phyloP scores from a whole-genome alignment of 371 early-diverging fungal species.

The Mucor indicus region DNA sequence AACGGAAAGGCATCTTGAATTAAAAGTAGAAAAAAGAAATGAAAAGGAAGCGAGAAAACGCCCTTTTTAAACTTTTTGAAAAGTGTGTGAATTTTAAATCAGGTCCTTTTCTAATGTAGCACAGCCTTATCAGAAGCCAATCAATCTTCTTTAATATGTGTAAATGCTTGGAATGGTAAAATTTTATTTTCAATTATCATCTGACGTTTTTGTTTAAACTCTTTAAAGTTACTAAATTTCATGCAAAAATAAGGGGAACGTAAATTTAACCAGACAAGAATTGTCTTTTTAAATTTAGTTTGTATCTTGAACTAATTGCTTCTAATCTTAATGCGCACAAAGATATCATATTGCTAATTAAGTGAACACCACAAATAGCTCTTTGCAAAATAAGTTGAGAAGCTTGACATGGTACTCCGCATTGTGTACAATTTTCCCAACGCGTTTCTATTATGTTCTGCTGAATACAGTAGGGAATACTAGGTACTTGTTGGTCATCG shows the following conservation, averaged over 20 bases:
- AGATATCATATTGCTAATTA: conserved; percentile 22
- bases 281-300: conserved; percentile 43
- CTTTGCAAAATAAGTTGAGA: conserved; percentile 23
- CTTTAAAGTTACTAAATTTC: no score
- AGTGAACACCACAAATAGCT: conserved; percentile 33
- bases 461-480: conserved; percentile 12
- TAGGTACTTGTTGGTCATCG: conserved; percentile 30
- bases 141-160: no score
- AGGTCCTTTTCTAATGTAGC: background rate
- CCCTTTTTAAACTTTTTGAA: conserved; percentile 2
- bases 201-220: no score
- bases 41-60: conserved; percentile 10
- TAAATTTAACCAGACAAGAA: conserved; percentile 31
- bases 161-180: no score
- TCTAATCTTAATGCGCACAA: conserved; percentile 41
- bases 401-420: conserved; percentile 6
- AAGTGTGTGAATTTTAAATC: conserved; percentile 5
- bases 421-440: conserved; percentile 19
- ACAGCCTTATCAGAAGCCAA: conserved; percentile 18
- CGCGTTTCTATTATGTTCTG: conserved; percentile 6
- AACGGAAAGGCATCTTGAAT: conserved; percentile 48
- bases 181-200: no score
- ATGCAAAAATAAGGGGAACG: background rate
- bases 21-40: conserved; percentile 11
- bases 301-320: conserved; percentile 40